phyloP scores from a whole-genome alignment of 768 basidiomycete species.

The Filobasidium floriforme region DNA sequence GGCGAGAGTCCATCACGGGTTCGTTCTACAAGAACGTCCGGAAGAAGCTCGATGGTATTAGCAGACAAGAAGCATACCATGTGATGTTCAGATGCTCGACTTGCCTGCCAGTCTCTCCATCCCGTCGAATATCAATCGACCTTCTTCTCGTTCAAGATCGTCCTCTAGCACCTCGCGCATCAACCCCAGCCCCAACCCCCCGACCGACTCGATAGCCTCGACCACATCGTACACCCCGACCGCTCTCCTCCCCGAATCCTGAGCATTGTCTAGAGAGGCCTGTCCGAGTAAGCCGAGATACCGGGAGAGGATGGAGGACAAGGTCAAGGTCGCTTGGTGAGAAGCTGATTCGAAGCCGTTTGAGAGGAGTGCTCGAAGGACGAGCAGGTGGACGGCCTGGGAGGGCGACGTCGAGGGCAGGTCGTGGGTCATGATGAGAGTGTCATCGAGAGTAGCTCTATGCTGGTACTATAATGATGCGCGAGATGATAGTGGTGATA shows the following conservation, averaged over 20 bases:
- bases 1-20: background rate
- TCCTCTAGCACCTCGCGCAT: slow-evolving; percentile 11
- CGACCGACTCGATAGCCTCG: slow-evolving; percentile 5
- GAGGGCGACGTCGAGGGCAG: slow-evolving; percentile 13
- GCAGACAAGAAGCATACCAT: background rate
- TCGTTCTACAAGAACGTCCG: no score
- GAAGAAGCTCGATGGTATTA: no score
- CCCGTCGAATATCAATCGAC: slow-evolving; percentile 13
- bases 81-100: background rate
- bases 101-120: background rate
- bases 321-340: slow-evolving; percentile 6
- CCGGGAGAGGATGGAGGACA: slow-evolving; percentile 4
- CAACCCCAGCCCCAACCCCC: slow-evolving; percentile 13
- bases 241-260: slow-evolving; percentile 11
- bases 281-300: slow-evolving; percentile 5
- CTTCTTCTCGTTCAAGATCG: slow-evolving; percentile 11
- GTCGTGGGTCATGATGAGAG: background rate
- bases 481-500: no score
- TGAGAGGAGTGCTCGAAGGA: slow-evolving; percentile 12
- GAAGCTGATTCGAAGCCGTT: slow-evolving; percentile 14
- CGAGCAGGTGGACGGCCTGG: slow-evolving; percentile 7
- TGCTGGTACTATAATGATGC: no score
- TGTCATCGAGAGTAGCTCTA: background rate
- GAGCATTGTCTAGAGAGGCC: background rate
- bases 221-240: slow-evolving; percentile 15